Evolutionary conservation across 176 grass and related monocot genomes (phyloP), one percentile per base, ranked within the genome.

Genomic region (Thalia dealbata): DNA sequence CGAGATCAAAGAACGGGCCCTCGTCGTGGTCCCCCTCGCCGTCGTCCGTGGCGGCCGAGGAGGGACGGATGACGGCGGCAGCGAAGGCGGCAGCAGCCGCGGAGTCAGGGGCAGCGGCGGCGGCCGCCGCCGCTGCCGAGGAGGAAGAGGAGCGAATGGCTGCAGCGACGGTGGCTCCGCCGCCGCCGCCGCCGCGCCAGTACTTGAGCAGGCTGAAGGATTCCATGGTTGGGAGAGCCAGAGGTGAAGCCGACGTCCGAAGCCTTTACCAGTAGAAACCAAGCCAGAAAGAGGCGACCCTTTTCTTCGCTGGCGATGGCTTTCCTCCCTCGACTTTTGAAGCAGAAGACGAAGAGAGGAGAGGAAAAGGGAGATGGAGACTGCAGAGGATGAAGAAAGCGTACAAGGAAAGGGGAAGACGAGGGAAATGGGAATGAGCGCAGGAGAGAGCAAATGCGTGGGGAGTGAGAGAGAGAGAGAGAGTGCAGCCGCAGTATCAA

Each of bases 1-100:
- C 95, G 12, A 99, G 85, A 74, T 99, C 95, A 59, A 99, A 99
- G 79, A 91, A 99, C 22, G 95, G 88, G 15, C 89, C 89, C 51
- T 90, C 93, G 71, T 96, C 89, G 13, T 93, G 85, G 0, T 77
- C 82, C 21, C 80, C 87, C 1, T 50, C 69, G 14, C 56, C 77
- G 23, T 79, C 77, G 38, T 75, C 46, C 52, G 77, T 45, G 0
- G 55, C 42, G 1, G 75, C 43, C 1, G 65, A 64, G 6, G 78
- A 38, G 16, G 56, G 70, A 24, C 67, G 60, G 25, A 46, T 43
- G 5, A 74, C 60, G 38, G 79, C 48, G 10, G 79, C 71, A 6
- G 56, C 52, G 72, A 52, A 29, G 21, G 26, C 41, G 2, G 52
- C 23, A 14, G 26, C 38, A 0, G 52, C 22, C 16, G 24, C 5